Percentiles rank a stretch among this genome's conserved stretches.
These are phyloP conservation scores for Ascochyta fabae DNA, from an alignment of 2,329 filamentous ascomycete genomes.

Conservation along the genomic window DNA sequence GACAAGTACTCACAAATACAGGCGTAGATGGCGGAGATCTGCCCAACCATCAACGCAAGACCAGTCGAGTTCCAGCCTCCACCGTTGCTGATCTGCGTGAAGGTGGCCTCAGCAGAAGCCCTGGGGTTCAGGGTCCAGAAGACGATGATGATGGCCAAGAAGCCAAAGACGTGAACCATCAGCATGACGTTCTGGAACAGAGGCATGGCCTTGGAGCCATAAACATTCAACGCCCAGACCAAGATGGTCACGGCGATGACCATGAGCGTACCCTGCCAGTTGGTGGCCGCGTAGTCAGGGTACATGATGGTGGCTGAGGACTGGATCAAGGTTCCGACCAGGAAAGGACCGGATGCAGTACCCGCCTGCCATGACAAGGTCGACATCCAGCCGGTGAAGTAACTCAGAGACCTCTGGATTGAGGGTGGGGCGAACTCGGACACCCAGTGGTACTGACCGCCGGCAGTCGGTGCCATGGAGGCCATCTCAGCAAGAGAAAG, in stretches of 20 bases:
- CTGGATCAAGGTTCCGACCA: constrained; percentile 58
- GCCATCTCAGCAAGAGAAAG: constrained; percentile 46
- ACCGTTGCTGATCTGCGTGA: constrained; percentile 46
- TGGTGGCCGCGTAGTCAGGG: constrained; percentile 49
- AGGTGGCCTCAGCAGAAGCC: constrained; percentile 37
- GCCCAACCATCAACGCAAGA: constrained; percentile 50
- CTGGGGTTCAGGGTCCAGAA: constrained; percentile 46
- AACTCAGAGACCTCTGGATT: constrained; percentile 37
- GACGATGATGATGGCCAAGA: constrained; percentile 52
- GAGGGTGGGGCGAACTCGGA: constrained; percentile 42
- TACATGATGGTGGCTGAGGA: constrained; percentile 52
- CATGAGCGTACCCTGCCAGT: constrained; percentile 59
- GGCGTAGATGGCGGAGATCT: constrained; percentile 48
- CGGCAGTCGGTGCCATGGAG: constrained; percentile 45
- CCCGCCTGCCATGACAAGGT: constrained; percentile 60
- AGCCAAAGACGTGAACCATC: constrained; percentile 53
- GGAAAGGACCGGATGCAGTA: constrained; percentile 56
- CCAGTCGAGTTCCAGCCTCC: constrained; percentile 51
- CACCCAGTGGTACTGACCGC: constrained; percentile 47
- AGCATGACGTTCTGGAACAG: constrained; percentile 46
- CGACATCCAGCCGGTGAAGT: constrained; percentile 55
- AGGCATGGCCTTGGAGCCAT: constrained; percentile 40
- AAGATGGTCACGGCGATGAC: constrained; percentile 55
- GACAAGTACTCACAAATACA: constrained; percentile 37
- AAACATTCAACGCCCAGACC: constrained; percentile 53